These are phyloP conservation scores for Isabelozyma rhagii DNA, from an alignment of 805 yeast species.

Conservation along the genomic window DNA sequence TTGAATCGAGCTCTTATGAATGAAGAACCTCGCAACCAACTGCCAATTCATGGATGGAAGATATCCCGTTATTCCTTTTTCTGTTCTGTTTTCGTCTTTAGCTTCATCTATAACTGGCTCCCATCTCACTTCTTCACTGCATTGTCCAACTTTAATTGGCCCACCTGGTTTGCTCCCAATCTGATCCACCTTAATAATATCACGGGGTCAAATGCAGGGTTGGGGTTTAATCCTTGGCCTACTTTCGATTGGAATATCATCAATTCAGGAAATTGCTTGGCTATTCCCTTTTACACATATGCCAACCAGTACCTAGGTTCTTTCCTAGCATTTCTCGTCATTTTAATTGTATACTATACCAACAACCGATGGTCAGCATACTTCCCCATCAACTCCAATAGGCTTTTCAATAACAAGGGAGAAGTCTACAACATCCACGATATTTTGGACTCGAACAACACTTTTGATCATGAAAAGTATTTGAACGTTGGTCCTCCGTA, in stretches of 20 bases:
- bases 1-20: constrained; percentile 39
- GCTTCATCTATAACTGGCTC: constrained; percentile 41
- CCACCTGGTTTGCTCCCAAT: constrained; percentile 40
- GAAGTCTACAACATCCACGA: constrained; percentile 43
- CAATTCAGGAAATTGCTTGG: constrained; percentile 35
- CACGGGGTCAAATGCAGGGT: constrained; percentile 34
- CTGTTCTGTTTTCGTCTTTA: constrained; percentile 25
- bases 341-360: constrained; percentile 38
- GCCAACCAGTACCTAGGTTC: constrained; percentile 38
- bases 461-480: constrained; percentile 47
- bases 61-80: constrained; percentile 42
- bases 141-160: constrained; percentile 42
- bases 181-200: constrained; percentile 39
- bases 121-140: constrained; percentile 39
- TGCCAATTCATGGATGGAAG: constrained; percentile 34
- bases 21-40: constrained; percentile 16
- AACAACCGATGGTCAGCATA: constrained; percentile 50
- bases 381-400: constrained; percentile 52
- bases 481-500: constrained; percentile 62
- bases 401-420: constrained; percentile 52
- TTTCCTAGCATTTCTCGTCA: constrained; percentile 28
- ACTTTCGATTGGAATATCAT: constrained; percentile 43
- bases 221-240: constrained; percentile 42
- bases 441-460: constrained; percentile 41
- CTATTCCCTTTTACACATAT: constrained; percentile 42